These are phyloP conservation scores for Populus tremula DNA, from an alignment of 345 rosid genomes.

Conservation along the genomic window DNA sequence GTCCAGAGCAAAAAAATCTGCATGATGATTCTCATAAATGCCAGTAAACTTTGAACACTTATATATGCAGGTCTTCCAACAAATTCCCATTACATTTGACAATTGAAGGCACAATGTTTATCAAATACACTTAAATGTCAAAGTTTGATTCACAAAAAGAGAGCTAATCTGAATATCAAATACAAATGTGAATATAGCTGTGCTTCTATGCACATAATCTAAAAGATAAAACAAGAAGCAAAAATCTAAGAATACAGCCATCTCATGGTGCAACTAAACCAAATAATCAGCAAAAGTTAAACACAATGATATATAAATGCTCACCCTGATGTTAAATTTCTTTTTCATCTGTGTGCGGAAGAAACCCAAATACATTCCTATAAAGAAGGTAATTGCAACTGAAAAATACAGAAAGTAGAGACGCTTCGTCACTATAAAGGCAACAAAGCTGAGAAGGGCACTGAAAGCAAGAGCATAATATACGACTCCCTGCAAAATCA, in stretches of 20 bases:
- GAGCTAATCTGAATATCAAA: too few relatives aligned
- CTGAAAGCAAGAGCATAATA: constrained; percentile 51
- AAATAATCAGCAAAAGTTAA: constrained; percentile 1
- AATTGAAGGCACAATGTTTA: too few relatives aligned
- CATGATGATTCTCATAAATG: not conserved
- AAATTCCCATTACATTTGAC: not conserved
- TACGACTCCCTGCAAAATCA: constrained; percentile 54
- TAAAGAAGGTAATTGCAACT: constrained; percentile 43
- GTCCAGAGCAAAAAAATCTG: not conserved
- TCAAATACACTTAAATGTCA: too few relatives aligned
- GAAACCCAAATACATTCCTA: constrained; percentile 64
- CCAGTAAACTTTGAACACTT: not conserved
- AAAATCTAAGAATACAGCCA: not conserved
- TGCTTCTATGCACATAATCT: too few relatives aligned
- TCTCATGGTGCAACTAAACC: not conserved
- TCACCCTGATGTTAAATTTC: constrained; percentile 82
- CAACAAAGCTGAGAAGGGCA: constrained; percentile 44
- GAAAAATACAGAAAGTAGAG: constrained; percentile 69
- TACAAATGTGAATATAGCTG: too few relatives aligned
- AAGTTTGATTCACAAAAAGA: too few relatives aligned
- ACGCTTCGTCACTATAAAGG: constrained; percentile 54
- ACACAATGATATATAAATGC: constrained; percentile 11
- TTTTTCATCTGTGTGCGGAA: constrained; percentile 61
- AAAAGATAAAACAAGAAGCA: not conserved
- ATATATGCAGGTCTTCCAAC: not conserved